Base-by-base conservation (phyloP, 106 monocot species). In the Dendrobium chrysotoxum region DNA sequence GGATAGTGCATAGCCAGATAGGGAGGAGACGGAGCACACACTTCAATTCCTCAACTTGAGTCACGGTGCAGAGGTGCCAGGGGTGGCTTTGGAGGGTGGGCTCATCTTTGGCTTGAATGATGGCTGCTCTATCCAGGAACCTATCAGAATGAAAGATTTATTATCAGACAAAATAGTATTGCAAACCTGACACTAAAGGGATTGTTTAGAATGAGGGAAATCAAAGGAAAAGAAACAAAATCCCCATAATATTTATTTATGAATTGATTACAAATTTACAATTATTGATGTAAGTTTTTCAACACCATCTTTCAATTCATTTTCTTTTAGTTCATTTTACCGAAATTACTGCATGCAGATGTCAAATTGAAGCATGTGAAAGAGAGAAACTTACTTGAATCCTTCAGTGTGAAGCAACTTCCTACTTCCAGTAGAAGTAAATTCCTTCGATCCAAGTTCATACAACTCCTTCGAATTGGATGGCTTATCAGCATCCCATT, bases 11-110 rank as follows among this genome's bases (percentile, higher is more conserved):
- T 0, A 80, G 78, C 88, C 88, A 88, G 3, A 88, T 77, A 0
- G 88, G 88, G 38, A 85, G 77, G 74, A 88, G 45, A 28, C 85
- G 79, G 42, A 88, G 85, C 42, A 88, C 40, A 8, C 80, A 76
- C 77, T 88, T 88, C 5, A 88, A 72, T 21, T 83, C 83, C 38
- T 83, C 83, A 8, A 83, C 77, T 44, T 83, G 83, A n/a, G 83
- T 83, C 1, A 83, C 57, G 0, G 83, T 79, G 57, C 83, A 83
- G 28, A 83, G 73, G 0, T 25, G n/a, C 83, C 83, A 83, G 0
- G 79, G 83, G 57, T 83, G 13, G 53, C 26, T 35, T 74, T 20
- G 53, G 30, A 7, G 7, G 39, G 0, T 40, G 0, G 21, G 11
- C 41, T 41, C 20, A 16, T 72, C 35, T 16, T 40, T 23, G 21